A percentile compares a stretch with the other conserved stretches of the same genome.
These are phyloP conservation scores for Friedmanniomyces endolithicus DNA, from an alignment of 495 filamentous ascomycete species.

Conservation along the genomic window DNA sequence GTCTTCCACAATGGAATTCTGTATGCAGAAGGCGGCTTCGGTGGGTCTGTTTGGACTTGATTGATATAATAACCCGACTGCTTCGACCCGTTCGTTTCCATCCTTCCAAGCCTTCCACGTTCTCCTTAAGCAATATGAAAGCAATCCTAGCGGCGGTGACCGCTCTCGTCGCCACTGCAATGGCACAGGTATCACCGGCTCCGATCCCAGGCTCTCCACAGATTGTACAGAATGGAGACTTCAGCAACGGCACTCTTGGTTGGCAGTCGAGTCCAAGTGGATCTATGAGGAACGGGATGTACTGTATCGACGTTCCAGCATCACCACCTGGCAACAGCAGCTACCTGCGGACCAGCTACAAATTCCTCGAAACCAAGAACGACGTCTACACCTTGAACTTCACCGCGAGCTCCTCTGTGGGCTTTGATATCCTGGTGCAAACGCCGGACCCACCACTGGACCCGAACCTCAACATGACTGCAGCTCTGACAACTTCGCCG, in stretches of 20 bases:
- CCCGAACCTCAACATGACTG: conserved; percentile 11
- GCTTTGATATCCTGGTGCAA: conserved; percentile 8
- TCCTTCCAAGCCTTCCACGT: too few species aligned
- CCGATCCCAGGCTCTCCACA: conserved; percentile 8
- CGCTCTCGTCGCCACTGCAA: not conserved
- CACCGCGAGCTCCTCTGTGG: conserved; percentile 8
- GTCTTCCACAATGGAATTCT: not conserved
- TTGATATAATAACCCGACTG: too few species aligned
- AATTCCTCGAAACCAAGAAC: conserved; percentile 10
- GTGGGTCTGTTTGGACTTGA: not conserved
- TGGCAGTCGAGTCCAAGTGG: conserved; percentile 4
- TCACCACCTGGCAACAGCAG: not conserved
- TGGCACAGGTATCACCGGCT: conserved; percentile 1
- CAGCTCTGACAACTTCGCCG: conserved; percentile 4
- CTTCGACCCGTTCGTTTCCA: too few species aligned
- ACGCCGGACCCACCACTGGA: conserved; percentile 10
- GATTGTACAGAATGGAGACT: conserved; percentile 8
- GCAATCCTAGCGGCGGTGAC: too few species aligned
- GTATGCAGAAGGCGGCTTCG: not conserved
- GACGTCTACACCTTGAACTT: conserved; percentile 13
- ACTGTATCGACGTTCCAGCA: conserved; percentile 4
- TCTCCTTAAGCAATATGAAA: too few species aligned
- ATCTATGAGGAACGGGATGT: conserved; percentile 2
- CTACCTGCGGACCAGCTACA: conserved; percentile 5
- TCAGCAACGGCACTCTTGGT: conserved; percentile 7